A percentile compares a stretch with the other conserved stretches of the same genome.
Conservation (phyloP, 495 filamentous ascomycete genomes). For the Xylaria telfairii region DNA sequence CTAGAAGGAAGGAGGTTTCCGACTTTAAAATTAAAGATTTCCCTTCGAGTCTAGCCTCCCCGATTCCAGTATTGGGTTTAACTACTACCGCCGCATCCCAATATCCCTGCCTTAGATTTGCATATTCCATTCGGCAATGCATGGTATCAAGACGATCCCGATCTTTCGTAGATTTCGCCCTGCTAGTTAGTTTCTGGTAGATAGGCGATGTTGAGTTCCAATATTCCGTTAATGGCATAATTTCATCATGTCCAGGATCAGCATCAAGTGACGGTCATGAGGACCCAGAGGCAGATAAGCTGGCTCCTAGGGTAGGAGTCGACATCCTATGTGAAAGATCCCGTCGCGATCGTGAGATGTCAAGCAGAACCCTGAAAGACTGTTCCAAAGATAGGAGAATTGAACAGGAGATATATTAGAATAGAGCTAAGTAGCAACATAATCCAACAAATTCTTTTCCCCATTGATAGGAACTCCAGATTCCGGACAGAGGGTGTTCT, state of each 20-base stretch:
- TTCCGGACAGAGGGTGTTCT: neutral
- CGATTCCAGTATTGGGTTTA: neutral
- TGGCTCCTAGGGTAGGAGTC: neutral
- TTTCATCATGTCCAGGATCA: neutral
- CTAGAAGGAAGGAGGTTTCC: neutral
- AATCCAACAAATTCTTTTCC: neutral
- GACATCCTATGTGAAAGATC: neutral
- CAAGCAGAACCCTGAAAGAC: neutral
- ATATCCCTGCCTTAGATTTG: neutral
- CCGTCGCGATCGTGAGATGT: neutral
- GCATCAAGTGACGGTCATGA: neutral
- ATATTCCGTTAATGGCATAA: neutral
- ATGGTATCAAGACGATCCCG: neutral
- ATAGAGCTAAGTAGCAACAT: neutral
- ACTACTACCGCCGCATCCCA: neutral
- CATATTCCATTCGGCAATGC: neutral
- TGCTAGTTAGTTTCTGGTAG: neutral
- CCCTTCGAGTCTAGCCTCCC: neutral
- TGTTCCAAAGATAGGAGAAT: neutral
- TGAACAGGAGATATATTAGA: neutral
- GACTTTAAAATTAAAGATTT: neutral
- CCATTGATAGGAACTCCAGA: neutral
- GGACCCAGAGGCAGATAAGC: neutral
- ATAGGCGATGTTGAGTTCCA: neutral
- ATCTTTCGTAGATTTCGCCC: neutral